Percentiles rank a stretch among this genome's conserved stretches.
phyloP scores from a whole-genome alignment of 2,329 filamentous ascomycete genomes.

The Acrodontium crateriforme region DNA sequence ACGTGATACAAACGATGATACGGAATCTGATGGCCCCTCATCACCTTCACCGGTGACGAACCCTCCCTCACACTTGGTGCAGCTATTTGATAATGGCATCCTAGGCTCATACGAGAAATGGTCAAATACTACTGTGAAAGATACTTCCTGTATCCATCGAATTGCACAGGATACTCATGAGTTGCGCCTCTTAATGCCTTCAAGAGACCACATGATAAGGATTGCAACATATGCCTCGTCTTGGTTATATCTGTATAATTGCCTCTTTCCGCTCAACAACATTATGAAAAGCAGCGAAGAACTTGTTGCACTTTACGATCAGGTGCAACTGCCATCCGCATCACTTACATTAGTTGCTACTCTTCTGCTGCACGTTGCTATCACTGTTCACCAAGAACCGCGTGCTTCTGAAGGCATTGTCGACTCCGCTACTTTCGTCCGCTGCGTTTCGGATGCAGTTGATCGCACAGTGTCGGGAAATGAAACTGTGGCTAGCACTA shows the following conservation, averaged over 20 bases:
- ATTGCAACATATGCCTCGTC: neutral
- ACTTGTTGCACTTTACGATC: neutral
- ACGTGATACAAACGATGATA: neutral
- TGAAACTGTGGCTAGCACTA: neutral
- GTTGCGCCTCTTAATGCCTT: neutral
- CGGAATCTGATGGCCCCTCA: neutral
- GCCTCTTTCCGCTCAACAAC: neutral
- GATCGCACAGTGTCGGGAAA: neutral
- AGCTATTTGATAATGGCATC: constrained; percentile 1
- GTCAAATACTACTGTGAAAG: neutral
- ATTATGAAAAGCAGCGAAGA: neutral
- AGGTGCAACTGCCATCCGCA: neutral
- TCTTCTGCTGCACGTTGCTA: neutral
- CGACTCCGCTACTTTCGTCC: neutral
- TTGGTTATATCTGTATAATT: neutral
- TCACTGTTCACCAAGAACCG: neutral
- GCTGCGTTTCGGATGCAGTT: neutral
- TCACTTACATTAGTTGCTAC: neutral
- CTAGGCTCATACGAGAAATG: neutral
- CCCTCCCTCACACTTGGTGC: neutral
- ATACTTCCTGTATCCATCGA: neutral
- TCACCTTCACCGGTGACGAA: neutral
- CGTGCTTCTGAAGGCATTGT: too few relatives aligned
- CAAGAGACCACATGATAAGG: neutral
- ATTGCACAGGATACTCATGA: neutral